Evolutionary conservation across 441 rosid genomes (phyloP).

Genomic region (Erodium texanum): DNA sequence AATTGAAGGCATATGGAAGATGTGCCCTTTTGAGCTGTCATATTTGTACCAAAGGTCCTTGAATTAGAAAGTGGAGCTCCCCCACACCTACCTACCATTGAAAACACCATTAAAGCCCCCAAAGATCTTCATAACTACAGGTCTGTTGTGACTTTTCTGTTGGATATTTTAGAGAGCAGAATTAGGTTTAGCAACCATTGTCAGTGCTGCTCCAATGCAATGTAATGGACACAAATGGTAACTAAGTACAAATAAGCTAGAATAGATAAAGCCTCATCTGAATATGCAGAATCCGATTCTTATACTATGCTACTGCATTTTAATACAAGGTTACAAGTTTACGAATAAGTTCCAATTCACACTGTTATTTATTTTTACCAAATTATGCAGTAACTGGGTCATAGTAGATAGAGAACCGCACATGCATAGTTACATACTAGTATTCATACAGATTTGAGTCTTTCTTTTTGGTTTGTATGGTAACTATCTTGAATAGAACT

Average conservation of each 20-base stretch:
- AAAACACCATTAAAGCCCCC: constrained; percentile 3
- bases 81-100: constrained; percentile 21
- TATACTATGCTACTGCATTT: no score
- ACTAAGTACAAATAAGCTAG: background rate
- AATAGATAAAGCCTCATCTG: background rate
- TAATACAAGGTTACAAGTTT: background rate
- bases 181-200: background rate
- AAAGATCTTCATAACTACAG: background rate
- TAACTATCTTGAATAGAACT: background rate
- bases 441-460: background rate
- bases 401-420: no score
- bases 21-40: background rate
- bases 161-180: background rate
- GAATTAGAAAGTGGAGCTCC: constrained; percentile 14
- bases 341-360: background rate
- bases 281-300: background rate
- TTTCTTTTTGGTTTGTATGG: background rate
- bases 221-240: no score
- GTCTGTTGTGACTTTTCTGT: background rate
- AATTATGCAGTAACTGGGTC: background rate
- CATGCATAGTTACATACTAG: background rate
- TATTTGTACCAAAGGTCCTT: constrained; percentile 8
- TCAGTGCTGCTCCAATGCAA: background rate
- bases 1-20: constrained; percentile 16
- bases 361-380: background rate